Evolutionary conservation across 345 rosid species (phyloP).

Genomic region (Brassica napus): Da-Ae NC_063446.1:47147501-47148000

Average conservation of each 20-base stretch:
- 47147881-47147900: slow-evolving; percentile 3
- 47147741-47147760: slow-evolving; percentile 8
- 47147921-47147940: no score
- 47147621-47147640: slow-evolving; percentile 99
- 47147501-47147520: slow-evolving; percentile 92
- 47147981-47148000: no score
- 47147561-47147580: slow-evolving; percentile 18
- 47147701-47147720: slow-evolving; percentile 15
- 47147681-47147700: slow-evolving; percentile 93
- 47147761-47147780: neutral
- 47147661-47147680: slow-evolving; percentile 88
- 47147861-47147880: slow-evolving; percentile 21
- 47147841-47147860: slow-evolving; percentile 5
- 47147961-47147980: no score
- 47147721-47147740: slow-evolving; percentile 21
- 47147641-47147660: slow-evolving; percentile 86
- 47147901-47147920: slow-evolving; percentile 2
- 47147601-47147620: slow-evolving; percentile 24
- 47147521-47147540: slow-evolving; percentile 99
- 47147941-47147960: no score
- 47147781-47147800: neutral
- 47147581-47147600: slow-evolving; percentile 34
- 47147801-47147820: slow-evolving; percentile 1
- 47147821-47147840: slow-evolving; percentile 25
- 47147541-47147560: slow-evolving; percentile 39